Base-by-base conservation (phyloP, 768 basidiomycete species). In the Sarcomyxa edulis region DNA sequence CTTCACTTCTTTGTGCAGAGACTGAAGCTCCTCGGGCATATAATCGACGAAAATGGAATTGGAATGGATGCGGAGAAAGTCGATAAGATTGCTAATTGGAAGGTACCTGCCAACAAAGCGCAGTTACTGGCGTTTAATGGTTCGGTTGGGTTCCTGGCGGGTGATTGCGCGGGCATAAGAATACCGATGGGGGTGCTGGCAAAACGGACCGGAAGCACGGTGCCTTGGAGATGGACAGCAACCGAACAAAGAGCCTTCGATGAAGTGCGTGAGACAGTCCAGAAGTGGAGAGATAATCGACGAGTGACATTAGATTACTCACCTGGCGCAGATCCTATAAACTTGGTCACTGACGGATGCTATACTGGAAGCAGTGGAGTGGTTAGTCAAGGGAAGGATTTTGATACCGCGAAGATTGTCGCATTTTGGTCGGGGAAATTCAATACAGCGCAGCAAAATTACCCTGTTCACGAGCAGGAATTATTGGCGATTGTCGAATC, bases 21-120 rank as follows among this genome's bases (percentile, higher is more conserved):
- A 23, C 22, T 66, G n/a, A 58, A 63, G 18, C 35, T 66, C 3
- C 41, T 68, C 0, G 63, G 65, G 1, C 49, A 54, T 7, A 35
- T 68, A 0, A 40, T 74, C 1, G 55, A 60, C 15, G 52, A 62
- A 12, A n/a, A 59, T 0, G 67, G 70, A 0, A 68, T 74, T 15
- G 34, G 35, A 0, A 71, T 72, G 65, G 68, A 73, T 25, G 65
- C 66, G 0, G 46, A 62, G 14, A 74, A 73, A 29, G 66, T 74
- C 0, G 61, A 70, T 21, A 37, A 44, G 0, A 51, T 72, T 0
- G 1, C 53, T 0, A 59, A 60, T 12, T 66, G 62, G 62, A 62
- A 61, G 27, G 47, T 45, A 0, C 64, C 64, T 0, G 62, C 59
- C 0, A 63, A 55, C 18, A 50, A 54, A 0, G 62, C 59, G 15